A percentile compares a stretch with the other conserved stretches of the same genome.
These are phyloP conservation scores for Eurotiales sp. DNA, from an alignment of 2,329 filamentous ascomycete genomes.

Conservation along the genomic window DNA sequence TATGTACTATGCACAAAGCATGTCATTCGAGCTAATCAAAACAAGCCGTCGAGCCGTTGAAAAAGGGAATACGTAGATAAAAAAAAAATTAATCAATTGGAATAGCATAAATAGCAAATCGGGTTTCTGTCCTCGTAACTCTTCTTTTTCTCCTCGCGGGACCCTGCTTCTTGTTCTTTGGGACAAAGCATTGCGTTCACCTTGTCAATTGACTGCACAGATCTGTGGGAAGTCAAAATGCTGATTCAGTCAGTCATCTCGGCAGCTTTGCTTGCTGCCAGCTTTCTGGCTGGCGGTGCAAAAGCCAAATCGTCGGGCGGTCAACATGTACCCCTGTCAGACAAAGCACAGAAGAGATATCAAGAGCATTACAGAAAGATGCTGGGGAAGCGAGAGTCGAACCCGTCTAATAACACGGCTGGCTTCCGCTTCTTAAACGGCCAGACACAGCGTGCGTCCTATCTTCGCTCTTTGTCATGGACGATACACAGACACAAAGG, in stretches of 20 bases:
- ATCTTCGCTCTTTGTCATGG: not conserved
- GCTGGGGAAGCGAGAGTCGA: slow-evolving; percentile 6
- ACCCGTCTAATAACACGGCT: not conserved
- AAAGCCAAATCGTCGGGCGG: slow-evolving; percentile 3
- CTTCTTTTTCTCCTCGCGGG: too few species aligned
- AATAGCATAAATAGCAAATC: too few species aligned
- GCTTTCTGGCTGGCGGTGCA: slow-evolving; percentile 8
- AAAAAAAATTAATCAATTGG: too few species aligned
- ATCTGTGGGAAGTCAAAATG: too few species aligned
- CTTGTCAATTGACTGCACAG: too few species aligned
- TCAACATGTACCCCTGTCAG: slow-evolving; percentile 8
- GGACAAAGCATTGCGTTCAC: too few species aligned
- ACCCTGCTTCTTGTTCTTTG: too few species aligned
- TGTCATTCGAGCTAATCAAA: too few species aligned
- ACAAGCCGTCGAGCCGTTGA: too few species aligned
- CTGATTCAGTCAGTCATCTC: slow-evolving; percentile 11
- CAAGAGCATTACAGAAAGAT: slow-evolving; percentile 7
- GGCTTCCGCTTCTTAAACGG: slow-evolving; percentile 13
- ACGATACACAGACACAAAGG: not conserved
- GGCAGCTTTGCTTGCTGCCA: slow-evolving; percentile 9
- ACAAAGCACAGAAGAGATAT: slow-evolving; percentile 12
- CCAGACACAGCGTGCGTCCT: slow-evolving; percentile 11
- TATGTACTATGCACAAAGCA: too few species aligned
- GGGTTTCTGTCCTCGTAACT: too few species aligned
- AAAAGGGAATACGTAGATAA: too few species aligned